Conservation (phyloP, 2,329 filamentous ascomycete species). For the Scedosporium aurantiacum region DNA sequence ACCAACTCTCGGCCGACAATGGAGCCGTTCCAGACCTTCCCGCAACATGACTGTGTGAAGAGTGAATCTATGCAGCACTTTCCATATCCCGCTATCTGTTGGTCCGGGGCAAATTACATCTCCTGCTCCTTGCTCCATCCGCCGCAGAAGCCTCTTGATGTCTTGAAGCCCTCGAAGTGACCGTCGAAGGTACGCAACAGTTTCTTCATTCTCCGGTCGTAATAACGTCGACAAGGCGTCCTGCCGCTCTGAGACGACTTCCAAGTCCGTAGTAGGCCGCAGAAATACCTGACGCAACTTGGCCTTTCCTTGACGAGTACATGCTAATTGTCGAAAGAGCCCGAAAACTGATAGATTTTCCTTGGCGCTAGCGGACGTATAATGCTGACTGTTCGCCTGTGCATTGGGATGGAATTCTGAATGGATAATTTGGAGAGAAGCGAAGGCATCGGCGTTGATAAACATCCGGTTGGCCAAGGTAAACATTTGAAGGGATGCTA, state of each 20-base stretch:
- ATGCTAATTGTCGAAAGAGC: slow-evolving; percentile 63
- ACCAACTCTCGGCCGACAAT: no score
- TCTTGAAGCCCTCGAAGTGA: slow-evolving; percentile 65
- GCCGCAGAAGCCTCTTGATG: slow-evolving; percentile 55
- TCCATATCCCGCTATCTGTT: slow-evolving; percentile 60
- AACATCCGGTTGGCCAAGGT: slow-evolving; percentile 58
- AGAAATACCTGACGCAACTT: slow-evolving; percentile 72
- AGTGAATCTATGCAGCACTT: slow-evolving; percentile 13
- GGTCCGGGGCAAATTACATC: slow-evolving; percentile 33
- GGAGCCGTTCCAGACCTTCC: not conserved
- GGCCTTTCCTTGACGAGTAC: slow-evolving; percentile 67
- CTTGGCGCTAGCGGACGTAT: slow-evolving; percentile 44
- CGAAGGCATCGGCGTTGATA: slow-evolving; percentile 67
- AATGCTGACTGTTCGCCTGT: slow-evolving; percentile 32
- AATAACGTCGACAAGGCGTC: slow-evolving; percentile 56
- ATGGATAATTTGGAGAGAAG: slow-evolving; percentile 75
- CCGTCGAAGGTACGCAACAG: slow-evolving; percentile 43
- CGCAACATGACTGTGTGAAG: not conserved
- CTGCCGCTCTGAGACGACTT: slow-evolving; percentile 61
- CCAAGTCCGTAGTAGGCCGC: slow-evolving; percentile 59
- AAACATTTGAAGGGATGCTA: slow-evolving; percentile 64
- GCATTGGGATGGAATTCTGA: slow-evolving; percentile 74
- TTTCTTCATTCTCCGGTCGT: slow-evolving; percentile 52
- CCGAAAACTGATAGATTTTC: slow-evolving; percentile 78
- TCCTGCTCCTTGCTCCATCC: slow-evolving; percentile 69